These are phyloP conservation scores for Heliamphora exappendiculata DNA, from an alignment of 148 eudicot species.

Conservation along the genomic window DNA sequence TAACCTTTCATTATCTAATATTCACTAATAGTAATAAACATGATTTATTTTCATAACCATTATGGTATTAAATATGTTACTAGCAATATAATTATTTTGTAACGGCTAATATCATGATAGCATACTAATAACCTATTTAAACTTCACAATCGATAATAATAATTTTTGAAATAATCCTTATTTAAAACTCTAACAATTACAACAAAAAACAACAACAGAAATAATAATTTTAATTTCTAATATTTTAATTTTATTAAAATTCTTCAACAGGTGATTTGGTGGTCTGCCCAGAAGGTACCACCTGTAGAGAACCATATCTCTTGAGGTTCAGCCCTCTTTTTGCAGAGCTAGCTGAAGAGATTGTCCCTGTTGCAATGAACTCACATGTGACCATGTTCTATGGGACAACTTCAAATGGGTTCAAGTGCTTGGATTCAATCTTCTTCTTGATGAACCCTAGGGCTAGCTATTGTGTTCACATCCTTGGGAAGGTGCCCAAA, in stretches of 20 bases:
- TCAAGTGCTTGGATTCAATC: conserved; percentile 72
- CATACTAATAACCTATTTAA: too few species aligned
- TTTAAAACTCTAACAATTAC: too few species aligned
- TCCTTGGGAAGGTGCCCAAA: conserved; percentile 37
- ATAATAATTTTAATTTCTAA: background rate
- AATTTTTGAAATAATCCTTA: background rate
- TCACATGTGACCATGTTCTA: conserved; percentile 72
- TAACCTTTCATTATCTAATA: too few species aligned
- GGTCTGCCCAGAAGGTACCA: conserved; percentile 86
- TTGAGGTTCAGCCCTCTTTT: conserved; percentile 84
- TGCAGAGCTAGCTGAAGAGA: conserved; percentile 62
- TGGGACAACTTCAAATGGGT: conserved; percentile 87
- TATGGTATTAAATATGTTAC: too few species aligned
- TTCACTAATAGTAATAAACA: too few species aligned
- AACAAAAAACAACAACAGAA: too few species aligned
- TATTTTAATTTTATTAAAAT: background rate
- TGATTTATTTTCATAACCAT: too few species aligned
- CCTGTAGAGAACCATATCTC: conserved; percentile 81
- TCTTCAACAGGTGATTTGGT: conserved; percentile 43
- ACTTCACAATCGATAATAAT: background rate
- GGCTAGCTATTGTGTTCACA: conserved; percentile 46
- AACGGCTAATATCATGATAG: too few species aligned
- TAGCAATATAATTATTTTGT: too few species aligned
- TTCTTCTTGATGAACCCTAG: conserved; percentile 89
- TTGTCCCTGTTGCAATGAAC: conserved; percentile 80